A percentile compares a stretch with the other conserved stretches of the same genome.
These are phyloP conservation scores for Metschnikowia continentalis DNA, from an alignment of 805 yeast genomes.

Conservation along the genomic window DNA sequence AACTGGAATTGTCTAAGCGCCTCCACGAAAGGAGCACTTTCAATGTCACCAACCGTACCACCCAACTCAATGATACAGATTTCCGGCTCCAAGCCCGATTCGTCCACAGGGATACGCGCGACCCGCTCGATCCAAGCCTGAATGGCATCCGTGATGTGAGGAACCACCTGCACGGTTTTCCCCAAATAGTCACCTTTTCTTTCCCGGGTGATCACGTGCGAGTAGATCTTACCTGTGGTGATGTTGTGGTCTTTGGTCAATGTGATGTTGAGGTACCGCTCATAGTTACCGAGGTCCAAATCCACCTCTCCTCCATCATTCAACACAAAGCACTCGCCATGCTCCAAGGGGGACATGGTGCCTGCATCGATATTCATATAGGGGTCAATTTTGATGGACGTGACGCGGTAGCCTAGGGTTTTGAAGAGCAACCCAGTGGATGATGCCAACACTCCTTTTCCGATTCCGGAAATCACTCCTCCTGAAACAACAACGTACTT, in stretches of 20 bases:
- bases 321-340: constrained; percentile 96
- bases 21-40: constrained; percentile 97
- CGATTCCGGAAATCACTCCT: constrained; percentile 99
- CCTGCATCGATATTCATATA: constrained; percentile 99
- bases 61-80: constrained; percentile 96
- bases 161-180: constrained; percentile 99
- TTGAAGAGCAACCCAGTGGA: constrained; percentile 94
- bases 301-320: constrained; percentile 99
- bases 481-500: constrained; percentile 99
- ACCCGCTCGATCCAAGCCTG: constrained; percentile 98
- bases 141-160: constrained; percentile 94
- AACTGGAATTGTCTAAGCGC: constrained; percentile 98
- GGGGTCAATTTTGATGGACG: constrained; percentile 97
- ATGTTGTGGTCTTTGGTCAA: constrained; percentile 92
- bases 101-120: constrained; percentile 86
- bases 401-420: constrained; percentile 90
- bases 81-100: constrained; percentile 84
- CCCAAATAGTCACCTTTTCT: constrained; percentile 97
- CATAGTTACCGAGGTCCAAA: constrained; percentile 96
- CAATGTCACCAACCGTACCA: constrained; percentile 99
- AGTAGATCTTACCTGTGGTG: constrained; percentile 96
- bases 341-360: constrained; percentile 98
- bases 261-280: constrained; percentile 91
- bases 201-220: constrained; percentile 89
- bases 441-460: constrained; percentile 97